Evolutionary conservation across 257 asterid species (phyloP), one percentile per base, ranked within the genome.

Genomic region (Salvia hispanica): DNA sequence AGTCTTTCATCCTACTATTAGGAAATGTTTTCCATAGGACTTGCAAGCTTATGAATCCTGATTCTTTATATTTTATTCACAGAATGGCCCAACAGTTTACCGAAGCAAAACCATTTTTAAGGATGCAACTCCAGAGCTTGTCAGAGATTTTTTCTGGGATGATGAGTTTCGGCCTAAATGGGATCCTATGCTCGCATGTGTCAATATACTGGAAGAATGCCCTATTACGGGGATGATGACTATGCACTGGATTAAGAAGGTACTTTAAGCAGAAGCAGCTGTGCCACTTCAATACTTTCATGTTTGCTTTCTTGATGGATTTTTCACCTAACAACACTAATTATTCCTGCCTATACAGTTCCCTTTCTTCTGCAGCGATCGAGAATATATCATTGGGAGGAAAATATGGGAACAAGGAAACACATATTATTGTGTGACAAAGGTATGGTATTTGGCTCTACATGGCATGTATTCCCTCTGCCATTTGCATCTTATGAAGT

Each of bases 111-210:
- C 97, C 73, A 76, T 86, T 66, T 90, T 88, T 18, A 96, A 92
- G 82, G 97, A 88, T 75, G 96, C 96, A 69, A 85, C 90, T 72
- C 88, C 95, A 2, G 97, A 86, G 76, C 56, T 91, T 56, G 91
- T 88, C 53, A 86, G 96, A 75, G 97, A 91, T 75, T 91, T 88
- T 81, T 91, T 91, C 81, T 91, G 97, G 97, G 97, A 91, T 75
- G 97, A 91, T n/a, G 97, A 91, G 68, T 85, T 74, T 73, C 85
- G 96, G 10, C 92, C 85, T 6, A 91, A 86, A 71, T 91, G 97
- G 97, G 97, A 91, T 72, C 87, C 85, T 28, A 91, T 91, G 97
- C 93, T 91, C 71, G 79, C 77, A 47, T 40, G 84, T 28, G 72
- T 84, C 81, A 81, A 91, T 67, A 91, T 87, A 74, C 85, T 86